phyloP scores from a whole-genome alignment of 257 asterid genomes.

The Fraxinus quadrangulata region DNA sequence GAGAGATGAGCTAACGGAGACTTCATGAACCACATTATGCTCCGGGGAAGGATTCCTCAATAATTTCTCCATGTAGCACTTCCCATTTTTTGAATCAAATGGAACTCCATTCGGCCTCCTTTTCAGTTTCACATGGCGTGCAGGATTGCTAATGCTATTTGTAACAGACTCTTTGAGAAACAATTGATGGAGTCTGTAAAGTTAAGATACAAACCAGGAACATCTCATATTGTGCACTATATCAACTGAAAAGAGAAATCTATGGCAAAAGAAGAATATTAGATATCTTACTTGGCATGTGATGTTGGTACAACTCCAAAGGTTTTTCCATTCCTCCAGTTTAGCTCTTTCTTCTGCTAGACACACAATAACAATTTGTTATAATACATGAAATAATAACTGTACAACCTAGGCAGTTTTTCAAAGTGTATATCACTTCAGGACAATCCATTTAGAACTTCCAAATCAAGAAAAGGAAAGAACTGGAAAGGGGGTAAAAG shows the following conservation, averaged over 20 bases:
- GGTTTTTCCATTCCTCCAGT: slow-evolving; percentile 68
- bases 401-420: slow-evolving; percentile 12
- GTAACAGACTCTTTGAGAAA: slow-evolving; percentile 71
- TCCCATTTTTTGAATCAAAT: slow-evolving; percentile 61
- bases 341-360: slow-evolving; percentile 70
- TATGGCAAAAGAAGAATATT: slow-evolving; percentile 21
- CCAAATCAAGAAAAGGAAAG: slow-evolving; percentile 3
- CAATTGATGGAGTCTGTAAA: slow-evolving; percentile 80
- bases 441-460: background rate
- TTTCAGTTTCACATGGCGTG: slow-evolving; percentile 64
- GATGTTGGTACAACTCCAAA: slow-evolving; percentile 61
- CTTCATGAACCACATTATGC: slow-evolving; percentile 59
- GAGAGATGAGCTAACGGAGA: slow-evolving; percentile 40
- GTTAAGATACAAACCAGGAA: slow-evolving; percentile 18
- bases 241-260: slow-evolving; percentile 15
- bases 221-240: slow-evolving; percentile 6
- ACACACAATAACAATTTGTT: slow-evolving; percentile 16
- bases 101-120: slow-evolving; percentile 83
- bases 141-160: slow-evolving; percentile 52
- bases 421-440: slow-evolving; percentile 5
- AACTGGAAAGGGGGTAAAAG: background rate
- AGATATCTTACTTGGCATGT: slow-evolving; percentile 71
- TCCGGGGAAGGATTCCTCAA: slow-evolving; percentile 64
- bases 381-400: slow-evolving; percentile 15
- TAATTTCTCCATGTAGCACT: slow-evolving; percentile 82